Evolutionary conservation across 2,329 filamentous ascomycete genomes (phyloP), one percentile per base, ranked within the genome.

Genomic region (Hypoxylon sp.): DNA sequence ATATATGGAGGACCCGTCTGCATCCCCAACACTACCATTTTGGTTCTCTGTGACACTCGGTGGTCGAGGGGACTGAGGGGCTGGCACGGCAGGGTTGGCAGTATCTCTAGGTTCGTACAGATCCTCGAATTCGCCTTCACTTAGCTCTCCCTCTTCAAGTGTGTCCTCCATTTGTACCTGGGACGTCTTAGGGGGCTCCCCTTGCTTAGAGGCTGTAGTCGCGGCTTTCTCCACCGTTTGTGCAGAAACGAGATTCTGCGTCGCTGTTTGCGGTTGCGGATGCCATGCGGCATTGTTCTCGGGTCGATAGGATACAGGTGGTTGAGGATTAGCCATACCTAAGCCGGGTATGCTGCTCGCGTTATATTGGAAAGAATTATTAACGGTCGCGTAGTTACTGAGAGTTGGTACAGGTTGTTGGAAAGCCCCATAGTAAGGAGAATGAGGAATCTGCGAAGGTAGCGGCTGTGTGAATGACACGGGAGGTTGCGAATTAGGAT

Each of bases 141-240:
- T 92, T 31, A 96, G 78, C 77, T 97, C 93, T 15, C 92, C 92
- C 74, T 97, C 93, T 75, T 96, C 92, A 27, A 74, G 71, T 2
- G 46, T 46, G 24, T 65, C 67, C 3, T 65, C 50, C n/a, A 24
- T 11, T 48, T 62, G 59, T 27, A 13, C 31, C 31, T 50, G 59
- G 24, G 57, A 52, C 32, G 62, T 56, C 29, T 60, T 39, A 29
- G 35, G 29, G 6, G 31, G 13, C 13, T 55, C 29, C 8, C 7
- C 17, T 63, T 68, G 32, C 24, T 53, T 52, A 13, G 64, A 31
- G 21, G 21, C 35, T 17, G 19, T 10, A 32, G 46, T n/a, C 32
- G 55, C 24, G n/a, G 21, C 13, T 11, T n/a, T 35, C 10, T 47
- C 42, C 39, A 48, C 24, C 6, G 35, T 17, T 29, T 65, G 61